Percentiles rank a stretch among this genome's conserved stretches.
Evolutionary conservation across 1,284 basidiomycete genomes (phyloP).

Genomic region (Cutaneotrichosporon cyanovorans): DNA sequence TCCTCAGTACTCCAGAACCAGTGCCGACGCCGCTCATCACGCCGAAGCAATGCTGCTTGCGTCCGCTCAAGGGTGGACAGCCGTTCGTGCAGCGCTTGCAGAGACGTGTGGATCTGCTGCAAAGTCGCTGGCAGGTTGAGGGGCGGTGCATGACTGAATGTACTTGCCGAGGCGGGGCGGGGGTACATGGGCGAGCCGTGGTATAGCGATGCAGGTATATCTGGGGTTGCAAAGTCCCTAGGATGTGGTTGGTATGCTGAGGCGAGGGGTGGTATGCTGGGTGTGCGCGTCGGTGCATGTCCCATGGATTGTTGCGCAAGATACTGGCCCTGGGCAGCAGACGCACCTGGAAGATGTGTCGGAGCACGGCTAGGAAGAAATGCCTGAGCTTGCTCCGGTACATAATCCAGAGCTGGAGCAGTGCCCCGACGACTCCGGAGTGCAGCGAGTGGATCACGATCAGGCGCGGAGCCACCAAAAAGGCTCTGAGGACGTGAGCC

Average conservation of each 20-base stretch:
- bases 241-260: neutral
- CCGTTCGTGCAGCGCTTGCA: conserved; percentile 82
- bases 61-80: conserved; percentile 62
- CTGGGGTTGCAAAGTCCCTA: conserved; percentile 28
- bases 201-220: conserved; percentile 18
- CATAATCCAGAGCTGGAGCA: neutral
- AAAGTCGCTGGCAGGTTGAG: conserved; percentile 34
- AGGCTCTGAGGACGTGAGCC: conserved; percentile 7
- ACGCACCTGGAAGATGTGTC: neutral
- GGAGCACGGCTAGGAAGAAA: neutral
- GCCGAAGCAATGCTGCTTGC: conserved; percentile 33
- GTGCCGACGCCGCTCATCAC: conserved; percentile 22
- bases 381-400: neutral
- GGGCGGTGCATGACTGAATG: conserved; percentile 27
- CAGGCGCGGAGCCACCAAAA: conserved; percentile 3
- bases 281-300: conserved; percentile 1
- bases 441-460: conserved; percentile 4
- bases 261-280: conserved; percentile 1
- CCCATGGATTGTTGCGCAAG: neutral
- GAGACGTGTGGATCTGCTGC: conserved; percentile 60
- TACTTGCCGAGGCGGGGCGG: conserved; percentile 39
- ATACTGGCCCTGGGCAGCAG: neutral
- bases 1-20: conserved; percentile 34
- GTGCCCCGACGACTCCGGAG: conserved; percentile 1
- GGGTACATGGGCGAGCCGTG: conserved; percentile 3